Conservation (phyloP, 257 asterid species). For the Solanum habrochaites region DNA sequence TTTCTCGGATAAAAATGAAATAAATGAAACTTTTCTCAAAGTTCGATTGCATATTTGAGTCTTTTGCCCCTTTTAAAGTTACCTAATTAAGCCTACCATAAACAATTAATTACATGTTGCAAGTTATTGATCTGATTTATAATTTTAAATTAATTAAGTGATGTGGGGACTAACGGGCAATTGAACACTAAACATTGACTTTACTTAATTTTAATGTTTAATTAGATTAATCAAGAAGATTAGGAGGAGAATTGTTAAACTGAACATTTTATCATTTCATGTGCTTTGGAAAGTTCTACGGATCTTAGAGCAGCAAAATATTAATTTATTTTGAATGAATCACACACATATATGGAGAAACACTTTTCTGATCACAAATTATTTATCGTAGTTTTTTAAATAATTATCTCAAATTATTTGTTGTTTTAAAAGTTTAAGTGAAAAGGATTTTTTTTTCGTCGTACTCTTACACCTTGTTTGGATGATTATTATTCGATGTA, state of each 20-base stretch:
- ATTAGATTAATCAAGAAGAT: background rate
- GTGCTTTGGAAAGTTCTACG: background rate
- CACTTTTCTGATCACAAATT: rapidly evolving
- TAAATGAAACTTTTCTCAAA: too few species aligned
- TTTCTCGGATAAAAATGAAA: too few species aligned
- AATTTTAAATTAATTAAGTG: background rate
- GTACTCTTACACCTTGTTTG: too few species aligned
- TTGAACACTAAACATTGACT: background rate
- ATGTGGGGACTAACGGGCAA: background rate
- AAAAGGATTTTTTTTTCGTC: too few species aligned
- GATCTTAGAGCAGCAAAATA: background rate
- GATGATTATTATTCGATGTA: too few species aligned
- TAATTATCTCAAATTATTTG: too few species aligned
- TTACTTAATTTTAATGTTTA: background rate
- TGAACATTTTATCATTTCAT: background rate
- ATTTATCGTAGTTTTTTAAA: too few species aligned
- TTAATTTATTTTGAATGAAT: background rate
- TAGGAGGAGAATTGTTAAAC: background rate
- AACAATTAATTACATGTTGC: background rate
- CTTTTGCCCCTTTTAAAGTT: background rate
- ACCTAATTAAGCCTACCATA: background rate
- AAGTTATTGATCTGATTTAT: background rate
- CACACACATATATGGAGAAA: background rate
- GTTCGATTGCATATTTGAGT: too few species aligned
- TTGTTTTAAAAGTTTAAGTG: background rate